phyloP scores from a whole-genome alignment of 1,284 basidiomycete genomes.

The Cutaneotrichosporon daszewskae region DNA sequence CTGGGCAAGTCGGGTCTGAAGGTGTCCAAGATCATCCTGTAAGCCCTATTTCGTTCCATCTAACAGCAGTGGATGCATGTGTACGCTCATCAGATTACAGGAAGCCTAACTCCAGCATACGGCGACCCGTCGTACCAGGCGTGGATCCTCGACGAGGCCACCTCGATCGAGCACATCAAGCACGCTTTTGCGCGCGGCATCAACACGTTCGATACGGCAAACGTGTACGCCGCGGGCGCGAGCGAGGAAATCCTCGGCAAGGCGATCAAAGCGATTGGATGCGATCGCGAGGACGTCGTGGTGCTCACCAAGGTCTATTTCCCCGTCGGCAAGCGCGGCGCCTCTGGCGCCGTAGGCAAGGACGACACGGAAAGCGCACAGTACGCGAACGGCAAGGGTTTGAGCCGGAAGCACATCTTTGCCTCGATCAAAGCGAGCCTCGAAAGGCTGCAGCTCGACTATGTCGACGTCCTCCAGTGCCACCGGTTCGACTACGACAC shows the following conservation, averaged over 20 bases:
- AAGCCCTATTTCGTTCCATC: conserved; percentile 4
- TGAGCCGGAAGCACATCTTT: conserved; percentile 58
- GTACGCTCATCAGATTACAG: conserved; percentile 9
- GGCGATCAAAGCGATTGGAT: conserved; percentile 64
- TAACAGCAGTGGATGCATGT: conserved; percentile 30
- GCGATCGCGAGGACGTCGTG: conserved; percentile 69
- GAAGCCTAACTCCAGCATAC: conserved; percentile 21
- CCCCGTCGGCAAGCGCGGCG: conserved; percentile 11
- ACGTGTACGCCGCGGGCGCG: conserved; percentile 54
- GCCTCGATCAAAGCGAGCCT: conserved; percentile 61
- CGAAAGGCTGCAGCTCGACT: conserved; percentile 62
- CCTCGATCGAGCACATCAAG: conserved; percentile 41
- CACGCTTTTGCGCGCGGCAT: conserved; percentile 38
- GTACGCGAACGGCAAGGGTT: conserved; percentile 50
- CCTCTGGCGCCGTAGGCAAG: conserved; percentile 3
- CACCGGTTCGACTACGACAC: conserved; percentile 59
- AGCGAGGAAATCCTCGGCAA: conserved; percentile 66
- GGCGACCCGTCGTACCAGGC: conserved; percentile 24
- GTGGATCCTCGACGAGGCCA: conserved; percentile 40
- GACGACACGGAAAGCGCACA: conserved; percentile 1
- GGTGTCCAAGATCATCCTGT: conserved; percentile 40
- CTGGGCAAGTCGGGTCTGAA: conserved; percentile 38
- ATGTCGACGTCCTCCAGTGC: conserved; percentile 58
- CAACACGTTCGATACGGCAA: conserved; percentile 42
- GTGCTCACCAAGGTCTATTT: conserved; percentile 61